Conservation (phyloP, 129 eudicot species). For the Solidago caesia region DNA sequence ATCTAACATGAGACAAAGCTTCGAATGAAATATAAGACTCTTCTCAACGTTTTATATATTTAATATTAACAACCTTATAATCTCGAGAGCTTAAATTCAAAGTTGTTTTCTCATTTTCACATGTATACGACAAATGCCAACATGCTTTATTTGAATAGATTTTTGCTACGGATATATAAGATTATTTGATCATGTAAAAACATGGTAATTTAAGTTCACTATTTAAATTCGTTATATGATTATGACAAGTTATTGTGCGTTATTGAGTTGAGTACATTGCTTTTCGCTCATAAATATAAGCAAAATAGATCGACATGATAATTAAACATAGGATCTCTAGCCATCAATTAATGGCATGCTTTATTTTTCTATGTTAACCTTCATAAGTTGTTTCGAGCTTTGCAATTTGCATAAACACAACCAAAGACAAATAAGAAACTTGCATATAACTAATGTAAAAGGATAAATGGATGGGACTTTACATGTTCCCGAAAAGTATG, state of each 20-base stretch:
- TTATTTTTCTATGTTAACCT: no score
- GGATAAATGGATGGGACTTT: no score
- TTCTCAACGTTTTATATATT: not conserved
- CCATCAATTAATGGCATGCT: no score
- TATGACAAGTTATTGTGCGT: not conserved
- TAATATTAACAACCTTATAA: not conserved
- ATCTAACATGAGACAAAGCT: constrained; percentile 13
- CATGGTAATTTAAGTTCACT: not conserved
- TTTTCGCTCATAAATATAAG: no score
- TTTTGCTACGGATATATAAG: not conserved
- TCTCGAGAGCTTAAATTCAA: constrained; percentile 7
- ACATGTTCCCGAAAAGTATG: no score
- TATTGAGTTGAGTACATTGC: not conserved
- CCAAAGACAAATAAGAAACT: no score
- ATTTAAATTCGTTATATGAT: not conserved
- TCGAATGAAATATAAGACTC: constrained; percentile 17
- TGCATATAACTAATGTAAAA: no score
- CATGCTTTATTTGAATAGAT: constrained; percentile 2
- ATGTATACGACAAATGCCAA: not conserved
- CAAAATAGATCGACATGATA: no score
- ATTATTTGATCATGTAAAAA: not conserved
- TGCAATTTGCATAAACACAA: no score
- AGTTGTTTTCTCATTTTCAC: constrained; percentile 8
- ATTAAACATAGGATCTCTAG: no score
- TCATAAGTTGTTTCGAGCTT: no score